These are phyloP conservation scores for Sporothrix mexicana DNA, from an alignment of 2,329 filamentous ascomycete species.

Conservation along the genomic window DNA sequence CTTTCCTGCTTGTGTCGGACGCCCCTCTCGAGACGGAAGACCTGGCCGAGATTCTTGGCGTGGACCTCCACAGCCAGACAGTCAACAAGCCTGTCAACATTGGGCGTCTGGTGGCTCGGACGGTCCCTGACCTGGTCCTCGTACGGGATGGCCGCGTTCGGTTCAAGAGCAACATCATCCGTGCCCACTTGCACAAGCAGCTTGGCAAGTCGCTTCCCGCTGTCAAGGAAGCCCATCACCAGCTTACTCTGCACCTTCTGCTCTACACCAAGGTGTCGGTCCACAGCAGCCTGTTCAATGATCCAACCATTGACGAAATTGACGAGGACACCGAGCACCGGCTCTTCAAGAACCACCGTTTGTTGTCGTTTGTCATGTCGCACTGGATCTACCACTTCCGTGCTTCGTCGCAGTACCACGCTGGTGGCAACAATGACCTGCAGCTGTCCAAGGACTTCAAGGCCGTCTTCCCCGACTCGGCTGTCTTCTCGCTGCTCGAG, in stretches of 20 bases:
- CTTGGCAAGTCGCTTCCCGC: conserved; percentile 47
- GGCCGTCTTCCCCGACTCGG: conserved; percentile 47
- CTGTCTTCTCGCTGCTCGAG: conserved; percentile 48
- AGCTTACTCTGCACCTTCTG: conserved; percentile 46
- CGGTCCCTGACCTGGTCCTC: conserved; percentile 43
- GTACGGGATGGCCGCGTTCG: conserved; percentile 45
- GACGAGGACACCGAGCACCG: conserved; percentile 41
- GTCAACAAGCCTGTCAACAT: conserved; percentile 39
- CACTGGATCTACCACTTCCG: conserved; percentile 49
- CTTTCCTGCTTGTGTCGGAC: conserved; percentile 46
- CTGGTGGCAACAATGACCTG: conserved; percentile 39
- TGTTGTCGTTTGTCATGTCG: conserved; percentile 46
- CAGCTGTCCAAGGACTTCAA: conserved; percentile 44
- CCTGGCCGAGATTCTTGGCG: conserved; percentile 44
- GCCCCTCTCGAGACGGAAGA: conserved; percentile 45
- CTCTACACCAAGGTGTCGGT: conserved; percentile 46
- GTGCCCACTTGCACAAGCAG: conserved; percentile 43
- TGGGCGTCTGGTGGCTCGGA: conserved; percentile 37
- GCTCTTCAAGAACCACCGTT: conserved; percentile 41
- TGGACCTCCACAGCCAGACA: conserved; percentile 40
- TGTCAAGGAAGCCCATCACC: conserved; percentile 44
- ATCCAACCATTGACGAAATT: conserved; percentile 43
- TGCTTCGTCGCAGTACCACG: conserved; percentile 43
- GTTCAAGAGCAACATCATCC: conserved; percentile 48
- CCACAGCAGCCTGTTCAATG: conserved; percentile 34